Conservation (phyloP, 192 early-diverging fungal genomes). For the Umbelopsis ramanniana region DNA sequence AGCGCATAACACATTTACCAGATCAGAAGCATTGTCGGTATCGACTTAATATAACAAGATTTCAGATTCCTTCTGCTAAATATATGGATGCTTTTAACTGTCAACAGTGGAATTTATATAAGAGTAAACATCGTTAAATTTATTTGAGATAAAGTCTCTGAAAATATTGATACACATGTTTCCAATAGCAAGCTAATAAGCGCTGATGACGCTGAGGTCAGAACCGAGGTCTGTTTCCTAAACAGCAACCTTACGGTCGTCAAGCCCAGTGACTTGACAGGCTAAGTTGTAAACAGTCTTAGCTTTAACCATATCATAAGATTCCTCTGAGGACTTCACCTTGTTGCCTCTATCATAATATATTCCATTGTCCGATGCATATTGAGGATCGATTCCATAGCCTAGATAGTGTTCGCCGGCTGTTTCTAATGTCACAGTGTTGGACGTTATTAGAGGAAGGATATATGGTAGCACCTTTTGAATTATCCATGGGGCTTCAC, state of each 20-base stretch:
- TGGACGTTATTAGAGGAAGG: background rate
- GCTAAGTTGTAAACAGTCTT: slow-evolving; percentile 22
- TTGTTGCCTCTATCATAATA: background rate
- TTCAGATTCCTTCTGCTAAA: too few species aligned
- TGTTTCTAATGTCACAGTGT: background rate
- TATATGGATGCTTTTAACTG: too few species aligned
- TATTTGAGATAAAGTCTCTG: too few species aligned
- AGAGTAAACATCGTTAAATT: too few species aligned
- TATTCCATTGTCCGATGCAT: background rate
- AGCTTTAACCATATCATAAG: slow-evolving; percentile 23
- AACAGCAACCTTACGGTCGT: background rate
- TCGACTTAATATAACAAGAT: too few species aligned
- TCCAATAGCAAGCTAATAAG: too few species aligned
- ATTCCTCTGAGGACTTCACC: slow-evolving; percentile 6
- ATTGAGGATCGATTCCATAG: background rate
- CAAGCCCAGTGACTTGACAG: slow-evolving; percentile 7
- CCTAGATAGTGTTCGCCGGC: background rate
- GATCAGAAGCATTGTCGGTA: too few species aligned
- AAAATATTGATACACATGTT: too few species aligned
- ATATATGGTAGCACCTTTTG: background rate
- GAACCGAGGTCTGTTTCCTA: background rate
- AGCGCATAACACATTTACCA: too few species aligned
- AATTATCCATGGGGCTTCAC: slow-evolving; percentile 5
- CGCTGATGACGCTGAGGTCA: too few species aligned
- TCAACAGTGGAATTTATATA: too few species aligned